Conservation (phyloP, 75 land plant species). For the Sequoia sempervirens region DNA sequence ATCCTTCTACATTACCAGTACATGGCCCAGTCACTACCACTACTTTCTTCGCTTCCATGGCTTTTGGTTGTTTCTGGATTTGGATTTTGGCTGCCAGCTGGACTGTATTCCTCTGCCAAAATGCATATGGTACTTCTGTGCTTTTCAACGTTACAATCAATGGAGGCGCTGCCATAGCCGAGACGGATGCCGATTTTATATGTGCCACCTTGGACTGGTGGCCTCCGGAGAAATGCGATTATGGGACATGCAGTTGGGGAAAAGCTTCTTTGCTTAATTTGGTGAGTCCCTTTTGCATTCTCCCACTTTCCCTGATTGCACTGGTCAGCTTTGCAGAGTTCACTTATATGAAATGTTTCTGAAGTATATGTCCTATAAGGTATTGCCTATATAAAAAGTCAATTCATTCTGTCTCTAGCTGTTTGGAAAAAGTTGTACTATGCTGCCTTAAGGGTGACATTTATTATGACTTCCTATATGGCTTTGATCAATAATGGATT, state of each 20-base stretch:
- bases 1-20: no score
- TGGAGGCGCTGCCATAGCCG: constrained; percentile 22
- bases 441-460: background rate
- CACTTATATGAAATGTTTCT: background rate
- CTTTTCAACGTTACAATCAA: constrained; percentile 15
- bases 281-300: constrained; percentile 24
- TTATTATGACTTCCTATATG: no score
- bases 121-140: background rate
- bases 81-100: background rate
- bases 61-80: background rate
- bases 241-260: constrained; percentile 86
- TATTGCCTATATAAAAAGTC: no score
- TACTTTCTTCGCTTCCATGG: background rate
- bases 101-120: background rate
- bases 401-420: no score
- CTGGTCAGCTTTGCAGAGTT: background rate
- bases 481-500: background rate
- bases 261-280: constrained; percentile 78
- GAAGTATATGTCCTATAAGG: background rate
- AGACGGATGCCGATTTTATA: constrained; percentile 48
- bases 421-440: no score
- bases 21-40: no score
- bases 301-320: background rate
- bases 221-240: constrained; percentile 89
- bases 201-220: constrained; percentile 98